These are phyloP conservation scores for Helotiales sp. DNA, from an alignment of 2,329 filamentous ascomycete genomes.

Conservation along the genomic window DNA sequence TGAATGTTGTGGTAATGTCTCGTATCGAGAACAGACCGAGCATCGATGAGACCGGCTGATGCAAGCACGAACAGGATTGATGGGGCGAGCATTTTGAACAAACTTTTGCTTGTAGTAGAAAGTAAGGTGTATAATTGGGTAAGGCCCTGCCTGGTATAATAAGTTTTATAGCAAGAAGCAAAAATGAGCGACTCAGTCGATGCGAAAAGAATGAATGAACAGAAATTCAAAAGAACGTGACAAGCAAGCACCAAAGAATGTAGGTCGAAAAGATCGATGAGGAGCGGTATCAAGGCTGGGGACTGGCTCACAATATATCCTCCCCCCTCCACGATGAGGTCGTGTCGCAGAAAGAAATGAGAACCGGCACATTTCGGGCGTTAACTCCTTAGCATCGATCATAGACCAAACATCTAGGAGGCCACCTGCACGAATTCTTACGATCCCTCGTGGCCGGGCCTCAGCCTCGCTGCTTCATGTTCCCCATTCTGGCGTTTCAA, in stretches of 20 bases:
- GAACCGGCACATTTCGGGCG: constrained; percentile 7
- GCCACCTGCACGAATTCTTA: constrained; percentile 3
- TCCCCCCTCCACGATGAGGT: constrained; percentile 5
- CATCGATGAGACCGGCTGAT: constrained; percentile 25
- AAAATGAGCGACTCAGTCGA: constrained; percentile 30
- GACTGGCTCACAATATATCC: constrained; percentile 13
- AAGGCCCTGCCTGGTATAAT: constrained; percentile 23
- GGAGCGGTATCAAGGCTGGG: constrained; percentile 13
- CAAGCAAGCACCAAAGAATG: constrained; percentile 26
- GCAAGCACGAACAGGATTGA: constrained; percentile 27
- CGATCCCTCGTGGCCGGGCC: constrained; percentile 1
- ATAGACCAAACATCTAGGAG: constrained; percentile 19
- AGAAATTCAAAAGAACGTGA: constrained; percentile 24
- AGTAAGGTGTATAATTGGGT: constrained; percentile 11
- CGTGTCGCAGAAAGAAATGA: constrained; percentile 14
- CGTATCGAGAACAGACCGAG: constrained; percentile 18
- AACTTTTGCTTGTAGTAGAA: not conserved
- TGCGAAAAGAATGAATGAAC: constrained; percentile 25
- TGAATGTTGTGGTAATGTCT: constrained; percentile 18
- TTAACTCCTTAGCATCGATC: constrained; percentile 13
- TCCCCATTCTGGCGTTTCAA: constrained; percentile 20
- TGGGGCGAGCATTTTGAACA: constrained; percentile 26
- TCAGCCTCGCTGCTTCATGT: constrained; percentile 27
- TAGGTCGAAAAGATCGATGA: constrained; percentile 30
- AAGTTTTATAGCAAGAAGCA: constrained; percentile 18